Evolutionary conservation across 331 rosid genomes (phyloP).

Genomic region (Erythrophleum ivorense): DNA sequence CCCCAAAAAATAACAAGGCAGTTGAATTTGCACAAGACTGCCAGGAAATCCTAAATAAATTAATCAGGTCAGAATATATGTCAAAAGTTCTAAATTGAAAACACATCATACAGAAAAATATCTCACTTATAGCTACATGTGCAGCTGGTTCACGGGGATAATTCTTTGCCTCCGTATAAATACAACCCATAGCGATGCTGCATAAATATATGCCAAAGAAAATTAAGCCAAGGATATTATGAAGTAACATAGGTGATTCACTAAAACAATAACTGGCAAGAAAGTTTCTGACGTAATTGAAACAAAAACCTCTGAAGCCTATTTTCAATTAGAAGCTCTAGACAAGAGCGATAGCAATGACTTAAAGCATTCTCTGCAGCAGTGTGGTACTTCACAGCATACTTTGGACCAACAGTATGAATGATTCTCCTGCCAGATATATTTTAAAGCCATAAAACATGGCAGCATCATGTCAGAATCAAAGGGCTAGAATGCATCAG

Average conservation of each 20-base stretch:
- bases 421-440: slow-evolving; percentile 67
- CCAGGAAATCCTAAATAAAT: slow-evolving; percentile 2
- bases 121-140: slow-evolving; percentile 91
- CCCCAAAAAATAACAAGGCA: neutral
- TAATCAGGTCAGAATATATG: neutral
- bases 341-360: slow-evolving; percentile 91
- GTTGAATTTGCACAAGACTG: slow-evolving; percentile 5
- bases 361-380: slow-evolving; percentile 97
- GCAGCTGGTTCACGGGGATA: slow-evolving; percentile 99
- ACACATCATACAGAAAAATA: slow-evolving; percentile 35
- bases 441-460: slow-evolving; percentile 31
- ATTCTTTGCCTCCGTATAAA: slow-evolving; percentile 85
- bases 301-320: slow-evolving; percentile 69
- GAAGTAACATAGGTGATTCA: slow-evolving; percentile 22
- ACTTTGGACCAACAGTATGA: slow-evolving; percentile 94
- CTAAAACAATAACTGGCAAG: slow-evolving; percentile 14
- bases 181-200: slow-evolving; percentile 94
- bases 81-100: slow-evolving; percentile 12
- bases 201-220: slow-evolving; percentile 41
- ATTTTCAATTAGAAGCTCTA: slow-evolving; percentile 88
- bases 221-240: slow-evolving; percentile 27
- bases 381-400: slow-evolving; percentile 90
- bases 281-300: slow-evolving; percentile 20
- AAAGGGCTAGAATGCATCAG: slow-evolving; percentile 21
- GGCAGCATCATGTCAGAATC: slow-evolving; percentile 1